Conservation (phyloP, 2,329 filamentous ascomycete genomes). For the Chrysosporium queenslandicum region DNA sequence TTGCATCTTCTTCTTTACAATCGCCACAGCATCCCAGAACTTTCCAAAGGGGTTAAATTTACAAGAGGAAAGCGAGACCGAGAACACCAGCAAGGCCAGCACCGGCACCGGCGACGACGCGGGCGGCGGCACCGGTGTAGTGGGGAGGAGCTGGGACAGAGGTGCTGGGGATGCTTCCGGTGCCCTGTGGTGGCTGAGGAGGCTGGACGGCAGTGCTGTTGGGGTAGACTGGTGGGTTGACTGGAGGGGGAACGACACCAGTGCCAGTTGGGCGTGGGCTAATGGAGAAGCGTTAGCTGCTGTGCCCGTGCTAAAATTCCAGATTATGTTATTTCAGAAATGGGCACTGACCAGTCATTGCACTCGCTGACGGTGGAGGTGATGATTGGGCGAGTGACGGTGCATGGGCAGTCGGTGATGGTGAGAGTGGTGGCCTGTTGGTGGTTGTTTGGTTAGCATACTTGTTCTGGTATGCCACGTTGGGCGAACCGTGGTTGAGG, state of each 20-base stretch:
- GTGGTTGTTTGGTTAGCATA: not conserved
- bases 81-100: slow-evolving; percentile 45
- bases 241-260: slow-evolving; percentile 19
- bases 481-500: not conserved
- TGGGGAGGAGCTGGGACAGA: slow-evolving; percentile 24
- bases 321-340: too few relatives aligned
- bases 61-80: slow-evolving; percentile 42
- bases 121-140: slow-evolving; percentile 45
- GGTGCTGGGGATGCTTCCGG: slow-evolving; percentile 20
- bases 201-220: slow-evolving; percentile 19
- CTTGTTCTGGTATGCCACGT: too few relatives aligned
- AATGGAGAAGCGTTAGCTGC: slow-evolving; percentile 14
- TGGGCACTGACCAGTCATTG: slow-evolving; percentile 33
- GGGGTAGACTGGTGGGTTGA: slow-evolving; percentile 18
- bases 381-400: slow-evolving; percentile 44
- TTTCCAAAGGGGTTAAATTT: slow-evolving; percentile 20
- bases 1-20: not conserved
- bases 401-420: slow-evolving; percentile 58
- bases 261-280: slow-evolving; percentile 17
- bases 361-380: slow-evolving; percentile 45
- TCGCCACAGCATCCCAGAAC: not conserved
- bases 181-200: slow-evolving; percentile 18
- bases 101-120: slow-evolving; percentile 39
- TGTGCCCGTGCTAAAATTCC: too few relatives aligned
- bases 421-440: slow-evolving; percentile 55